Conservation (phyloP, 495 filamentous ascomycete species). For the Trichoderma reesei region DNA sequence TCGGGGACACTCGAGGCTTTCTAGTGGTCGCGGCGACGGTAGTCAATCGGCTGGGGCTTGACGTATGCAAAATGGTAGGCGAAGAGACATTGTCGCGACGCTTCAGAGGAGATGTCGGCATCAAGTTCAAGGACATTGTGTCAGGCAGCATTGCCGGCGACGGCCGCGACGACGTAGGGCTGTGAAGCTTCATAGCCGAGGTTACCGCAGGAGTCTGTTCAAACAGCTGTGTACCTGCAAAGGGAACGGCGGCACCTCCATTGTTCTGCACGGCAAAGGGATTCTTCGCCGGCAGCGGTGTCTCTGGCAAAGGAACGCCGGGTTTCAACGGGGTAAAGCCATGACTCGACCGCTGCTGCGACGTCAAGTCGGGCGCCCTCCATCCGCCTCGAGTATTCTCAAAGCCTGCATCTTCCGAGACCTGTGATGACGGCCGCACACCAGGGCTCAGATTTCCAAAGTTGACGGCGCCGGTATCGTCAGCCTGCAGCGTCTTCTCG, state of each 20-base stretch:
- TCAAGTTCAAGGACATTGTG: constrained; percentile 27
- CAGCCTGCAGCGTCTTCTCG: constrained; percentile 19
- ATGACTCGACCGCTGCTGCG: constrained; percentile 7
- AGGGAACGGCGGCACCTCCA: constrained; percentile 20
- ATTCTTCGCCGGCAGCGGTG: constrained; percentile 29
- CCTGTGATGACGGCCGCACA: constrained; percentile 4
- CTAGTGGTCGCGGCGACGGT: not conserved
- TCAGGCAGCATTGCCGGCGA: constrained; percentile 33
- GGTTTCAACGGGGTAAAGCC: constrained; percentile 9
- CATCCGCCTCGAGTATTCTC: constrained; percentile 13
- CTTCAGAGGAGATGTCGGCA: constrained; percentile 35
- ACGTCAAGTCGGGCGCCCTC: constrained; percentile 17
- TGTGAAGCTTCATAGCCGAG: constrained; percentile 30
- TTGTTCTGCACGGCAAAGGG: constrained; percentile 26
- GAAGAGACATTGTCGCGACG: constrained; percentile 31
- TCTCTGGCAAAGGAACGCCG: constrained; percentile 24
- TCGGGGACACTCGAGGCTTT: not conserved
- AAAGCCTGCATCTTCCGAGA: constrained; percentile 9
- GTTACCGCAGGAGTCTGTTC: constrained; percentile 31
- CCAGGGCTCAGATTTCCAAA: constrained; percentile 14
- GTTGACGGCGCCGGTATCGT: constrained; percentile 26
- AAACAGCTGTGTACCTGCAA: constrained; percentile 37
- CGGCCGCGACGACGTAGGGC: constrained; percentile 41
- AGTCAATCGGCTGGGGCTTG: constrained; percentile 22
- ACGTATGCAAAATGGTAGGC: constrained; percentile 19